Evolutionary conservation across 306 rosid genomes (phyloP).

Genomic region (Quercus bicolor): DNA sequence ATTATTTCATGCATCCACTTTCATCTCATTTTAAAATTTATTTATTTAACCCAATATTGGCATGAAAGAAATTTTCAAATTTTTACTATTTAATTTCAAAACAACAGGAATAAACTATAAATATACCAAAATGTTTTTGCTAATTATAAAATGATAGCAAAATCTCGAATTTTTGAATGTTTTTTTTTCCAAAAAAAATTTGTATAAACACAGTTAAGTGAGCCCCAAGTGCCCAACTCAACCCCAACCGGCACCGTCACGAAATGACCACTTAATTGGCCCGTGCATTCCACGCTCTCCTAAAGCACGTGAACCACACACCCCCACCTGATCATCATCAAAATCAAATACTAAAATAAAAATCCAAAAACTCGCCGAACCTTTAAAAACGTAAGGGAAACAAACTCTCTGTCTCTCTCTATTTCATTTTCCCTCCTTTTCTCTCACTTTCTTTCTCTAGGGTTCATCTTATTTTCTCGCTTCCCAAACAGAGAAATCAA

Average conservation of each 20-base stretch:
- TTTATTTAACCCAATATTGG: too few relatives aligned
- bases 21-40: too few relatives aligned
- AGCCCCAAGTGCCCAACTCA: too few relatives aligned
- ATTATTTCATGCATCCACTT: too few relatives aligned
- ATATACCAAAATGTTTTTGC: too few relatives aligned
- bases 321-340: not conserved
- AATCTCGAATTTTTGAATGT: too few relatives aligned
- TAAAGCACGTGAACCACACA: not conserved
- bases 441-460: constrained; percentile 6
- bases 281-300: constrained; percentile 22
- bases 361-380: not conserved
- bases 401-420: not conserved
- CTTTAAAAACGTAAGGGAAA: not conserved
- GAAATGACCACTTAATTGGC: constrained; percentile 4
- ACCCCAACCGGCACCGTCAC: constrained; percentile 19
- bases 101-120: too few relatives aligned
- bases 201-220: not conserved
- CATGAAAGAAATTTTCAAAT: too few relatives aligned
- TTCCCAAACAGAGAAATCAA: not conserved
- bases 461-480: not conserved
- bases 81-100: too few relatives aligned
- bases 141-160: too few relatives aligned
- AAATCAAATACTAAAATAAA: too few relatives aligned
- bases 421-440: not conserved
- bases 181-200: too few relatives aligned